These are phyloP conservation scores for Stipa capillata DNA, from an alignment of 176 grass and related monocot genomes.

Conservation along the genomic window DNA sequence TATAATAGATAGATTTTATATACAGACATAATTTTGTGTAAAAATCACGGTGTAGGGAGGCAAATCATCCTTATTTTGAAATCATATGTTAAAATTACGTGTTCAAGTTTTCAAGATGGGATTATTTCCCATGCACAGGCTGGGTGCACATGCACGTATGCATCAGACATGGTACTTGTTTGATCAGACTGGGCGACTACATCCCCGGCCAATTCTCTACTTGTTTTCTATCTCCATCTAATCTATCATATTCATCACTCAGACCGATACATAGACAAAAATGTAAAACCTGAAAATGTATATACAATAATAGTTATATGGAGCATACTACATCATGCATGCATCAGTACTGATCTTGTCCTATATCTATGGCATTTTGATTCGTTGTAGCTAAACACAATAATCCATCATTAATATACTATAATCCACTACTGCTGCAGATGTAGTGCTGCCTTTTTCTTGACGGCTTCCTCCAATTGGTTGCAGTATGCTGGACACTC, in stretches of 20 bases:
- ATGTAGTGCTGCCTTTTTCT: constrained; percentile 1
- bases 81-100: background rate
- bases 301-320: too few relatives aligned
- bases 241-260: too few relatives aligned
- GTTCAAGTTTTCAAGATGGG: background rate
- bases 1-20: background rate
- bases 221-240: too few relatives aligned
- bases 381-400: too few relatives aligned
- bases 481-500: constrained; percentile 21
- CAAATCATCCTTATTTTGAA: background rate
- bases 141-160: background rate
- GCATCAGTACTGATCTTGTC: background rate
- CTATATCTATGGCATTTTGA: too few relatives aligned
- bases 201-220: too few relatives aligned
- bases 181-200: too few relatives aligned
- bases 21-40: background rate
- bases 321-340: too few relatives aligned
- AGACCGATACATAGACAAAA: too few relatives aligned
- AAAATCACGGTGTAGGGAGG: background rate
- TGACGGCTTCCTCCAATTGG: constrained; percentile 18
- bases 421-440: background rate
- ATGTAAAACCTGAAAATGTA: too few relatives aligned
- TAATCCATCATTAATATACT: background rate
- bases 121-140: background rate
- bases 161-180: too few relatives aligned